Base-by-base conservation (phyloP, 208 protist species). In the Lotmaria passim region DNA sequence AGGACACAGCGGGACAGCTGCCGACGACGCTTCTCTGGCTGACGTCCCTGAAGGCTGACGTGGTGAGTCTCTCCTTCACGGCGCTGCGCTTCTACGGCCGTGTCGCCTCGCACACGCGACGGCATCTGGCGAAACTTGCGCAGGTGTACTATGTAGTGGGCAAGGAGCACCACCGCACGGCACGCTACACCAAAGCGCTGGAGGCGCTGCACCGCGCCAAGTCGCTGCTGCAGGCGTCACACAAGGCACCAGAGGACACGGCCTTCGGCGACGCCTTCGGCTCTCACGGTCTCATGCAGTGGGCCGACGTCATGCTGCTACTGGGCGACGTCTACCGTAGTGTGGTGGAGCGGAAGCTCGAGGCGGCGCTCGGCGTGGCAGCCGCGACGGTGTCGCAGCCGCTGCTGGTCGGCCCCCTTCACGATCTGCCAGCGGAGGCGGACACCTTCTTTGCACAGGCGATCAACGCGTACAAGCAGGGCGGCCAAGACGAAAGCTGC, bases 151-250 rank as follows among this genome's bases (percentile, higher is more conserved):
- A 90, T 64, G 72, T 86, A 31, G 82, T 95, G 14, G 90, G 86
- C 24, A 60, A 73, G 34, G 74, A 85, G 43, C 75, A 95, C 78
- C 64, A 80, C 57, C 53, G 69, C 47, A 86, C 77, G 28, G 78
- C 85, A 43, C 90, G 87, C 41, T 91, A 90, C 78, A 91, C 87
- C 24, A 95, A 95, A 60, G 82, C 90, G 23, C 73, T 95, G 19
- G 90, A 95, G 73, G 84, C 83, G 21, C 75, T 95, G 38, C 75
- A 93, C 62, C 84, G 78, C 14, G 62, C 85, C 17, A 80, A 88
- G 51, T 84, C 86, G 4, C 73, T 90, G 6, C 81, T 91, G 73
- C 71, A 78, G 5, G 81, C 81, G 12, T 74, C 79, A 36, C 64
- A 80, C 26, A 76, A 80, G 41, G 80, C 71, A 7, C 55, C 71